Base-by-base conservation (phyloP, 306 rosid genomes). In the Cucumis cinereus region DNA sequence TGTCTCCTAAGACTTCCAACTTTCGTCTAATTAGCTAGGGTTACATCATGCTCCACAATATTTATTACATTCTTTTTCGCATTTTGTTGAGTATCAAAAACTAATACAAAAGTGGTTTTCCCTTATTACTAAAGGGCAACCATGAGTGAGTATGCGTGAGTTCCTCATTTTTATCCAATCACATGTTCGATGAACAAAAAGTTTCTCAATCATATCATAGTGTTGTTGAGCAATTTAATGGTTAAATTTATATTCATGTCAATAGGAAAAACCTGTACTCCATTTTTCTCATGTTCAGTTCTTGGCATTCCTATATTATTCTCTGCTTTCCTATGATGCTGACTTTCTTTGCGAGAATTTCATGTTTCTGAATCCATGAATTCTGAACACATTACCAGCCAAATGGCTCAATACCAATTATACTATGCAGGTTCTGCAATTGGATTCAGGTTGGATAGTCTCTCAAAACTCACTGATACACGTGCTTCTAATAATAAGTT, bases 381-480 rank as follows among this genome's bases (percentile, higher is more conserved):
- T 72, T 75, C 38, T 56, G 68, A 57, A 57, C 22, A 7, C 5
- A 7, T 50, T 52, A 73, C 47, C 14, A 28, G 41, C 63, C 64
- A 74, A 81, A 72, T 85, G 60, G 19, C 76, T 70, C 56, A 47
- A 72, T 50, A 49, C 28, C 28, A 53, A 17, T 53, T 19, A 53
- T 53, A 53, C 23, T 2, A 16, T 86, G 66, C 91, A 95, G 98
- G 99, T 80, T 72, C 99, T 75, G 98, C 99, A 74, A 77, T 95
- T 88, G 99, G 99, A 70, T 95, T 95, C 86, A 92, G 93, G 89
- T 89, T 95, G 83, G 99, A 95, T 78, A 92, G 99, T 83, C 98
- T 95, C 74, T 87, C 84, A 82, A 95, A 95, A 88, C 99, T 95
- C 68, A 75, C 88, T 19, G 99, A 95, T 82, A 95, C 99, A 16